Evolutionary conservation across 2,329 filamentous ascomycete genomes (phyloP).

Genomic region (Pyrenochaeta sp.): DNA sequence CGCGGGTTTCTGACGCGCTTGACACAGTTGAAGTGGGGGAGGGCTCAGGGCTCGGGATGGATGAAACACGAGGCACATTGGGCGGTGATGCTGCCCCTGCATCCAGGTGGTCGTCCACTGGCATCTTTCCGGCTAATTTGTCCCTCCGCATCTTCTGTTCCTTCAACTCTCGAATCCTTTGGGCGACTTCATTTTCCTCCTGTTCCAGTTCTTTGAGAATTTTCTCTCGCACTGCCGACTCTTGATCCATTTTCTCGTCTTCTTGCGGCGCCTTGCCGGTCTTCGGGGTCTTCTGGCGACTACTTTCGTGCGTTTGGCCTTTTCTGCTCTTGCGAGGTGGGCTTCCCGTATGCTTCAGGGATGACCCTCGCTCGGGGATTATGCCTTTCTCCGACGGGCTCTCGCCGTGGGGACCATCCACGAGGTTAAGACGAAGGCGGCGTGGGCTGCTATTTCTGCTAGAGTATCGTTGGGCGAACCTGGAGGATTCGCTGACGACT

Average conservation of each 20-base stretch:
- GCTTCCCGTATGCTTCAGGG: conserved; percentile 43
- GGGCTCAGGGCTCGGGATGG: conserved; percentile 32
- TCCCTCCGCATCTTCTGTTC: conserved; percentile 65
- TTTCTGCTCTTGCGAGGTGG: conserved; percentile 44
- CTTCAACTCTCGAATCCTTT: conserved; percentile 65
- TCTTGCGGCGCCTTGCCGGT: conserved; percentile 38
- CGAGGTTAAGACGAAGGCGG: conserved; percentile 34
- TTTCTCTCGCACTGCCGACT: conserved; percentile 34
- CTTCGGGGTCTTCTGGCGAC: conserved; percentile 37
- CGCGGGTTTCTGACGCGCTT: conserved; percentile 40
- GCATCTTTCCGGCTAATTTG: conserved; percentile 46
- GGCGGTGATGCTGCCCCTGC: conserved; percentile 51
- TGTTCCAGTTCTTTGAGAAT: conserved; percentile 45
- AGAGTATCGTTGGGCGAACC: conserved; percentile 37
- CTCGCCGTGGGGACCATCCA: conserved; percentile 33
- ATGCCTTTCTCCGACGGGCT: conserved; percentile 40
- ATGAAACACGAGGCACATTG: conserved; percentile 45
- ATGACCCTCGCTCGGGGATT: conserved; percentile 46
- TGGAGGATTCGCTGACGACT: conserved; percentile 35
- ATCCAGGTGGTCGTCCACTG: conserved; percentile 39
- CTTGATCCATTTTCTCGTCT: conserved; percentile 33
- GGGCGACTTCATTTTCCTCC: conserved; percentile 65
- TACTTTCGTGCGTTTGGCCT: conserved; percentile 29
- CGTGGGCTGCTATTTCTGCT: conserved; percentile 44
- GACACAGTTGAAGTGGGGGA: conserved; percentile 46